Conservation (phyloP, 495 filamentous ascomycete species). For the Penicillium goetzii region DNA sequence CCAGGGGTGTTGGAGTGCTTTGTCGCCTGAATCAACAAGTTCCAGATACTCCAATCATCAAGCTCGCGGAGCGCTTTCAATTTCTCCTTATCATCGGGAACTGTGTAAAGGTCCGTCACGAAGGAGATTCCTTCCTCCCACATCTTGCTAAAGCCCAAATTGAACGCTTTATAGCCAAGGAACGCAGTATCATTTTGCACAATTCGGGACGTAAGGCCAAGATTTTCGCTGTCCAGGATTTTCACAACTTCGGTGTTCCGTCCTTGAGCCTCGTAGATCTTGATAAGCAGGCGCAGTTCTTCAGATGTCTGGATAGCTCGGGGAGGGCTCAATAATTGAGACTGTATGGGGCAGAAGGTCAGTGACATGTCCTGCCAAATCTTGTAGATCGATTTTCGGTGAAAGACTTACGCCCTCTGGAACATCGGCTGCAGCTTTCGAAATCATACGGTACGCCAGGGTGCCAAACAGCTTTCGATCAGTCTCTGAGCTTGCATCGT, state of each 20-base stretch:
- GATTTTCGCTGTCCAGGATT: constrained; percentile 54
- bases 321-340: constrained; percentile 39
- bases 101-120: constrained; percentile 44
- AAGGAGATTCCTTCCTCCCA: constrained; percentile 54
- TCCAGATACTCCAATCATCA: constrained; percentile 64
- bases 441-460: constrained; percentile 62
- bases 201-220: constrained; percentile 55
- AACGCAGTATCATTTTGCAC: constrained; percentile 58
- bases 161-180: constrained; percentile 47
- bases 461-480: constrained; percentile 60
- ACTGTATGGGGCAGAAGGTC: background rate
- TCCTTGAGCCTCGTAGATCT: constrained; percentile 53
- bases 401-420: constrained; percentile 25
- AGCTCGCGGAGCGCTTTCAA: constrained; percentile 45
- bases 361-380: background rate
- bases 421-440: constrained; percentile 57
- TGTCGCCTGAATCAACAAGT: constrained; percentile 40
- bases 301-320: constrained; percentile 58
- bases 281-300: constrained; percentile 58
- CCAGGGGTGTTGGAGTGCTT: constrained; percentile 35
- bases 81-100: constrained; percentile 37
- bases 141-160: constrained; percentile 45
- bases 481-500: constrained; percentile 43
- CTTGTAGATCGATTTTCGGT: background rate
- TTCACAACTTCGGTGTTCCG: constrained; percentile 52